Conservation (phyloP, 306 rosid species). For the Begonia fuchsioides region DNA sequence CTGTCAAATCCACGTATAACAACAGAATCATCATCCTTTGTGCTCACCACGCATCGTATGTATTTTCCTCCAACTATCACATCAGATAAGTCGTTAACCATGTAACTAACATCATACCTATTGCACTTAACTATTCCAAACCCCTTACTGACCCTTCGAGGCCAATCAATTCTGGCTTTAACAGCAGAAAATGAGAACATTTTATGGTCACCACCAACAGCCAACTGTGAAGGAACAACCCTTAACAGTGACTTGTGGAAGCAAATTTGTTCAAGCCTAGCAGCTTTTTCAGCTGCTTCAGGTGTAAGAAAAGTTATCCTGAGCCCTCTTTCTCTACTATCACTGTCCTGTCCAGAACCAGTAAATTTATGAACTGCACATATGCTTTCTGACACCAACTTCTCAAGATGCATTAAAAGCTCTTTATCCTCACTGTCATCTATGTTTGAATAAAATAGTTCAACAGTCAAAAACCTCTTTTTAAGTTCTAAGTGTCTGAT, state of each 20-base stretch:
- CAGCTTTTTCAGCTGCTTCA: constrained; percentile 51
- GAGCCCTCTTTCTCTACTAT: constrained; percentile 44
- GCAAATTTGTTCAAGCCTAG: constrained; percentile 31
- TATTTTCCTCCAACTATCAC: constrained; percentile 45
- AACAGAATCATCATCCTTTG: constrained; percentile 22
- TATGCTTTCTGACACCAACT: constrained; percentile 36
- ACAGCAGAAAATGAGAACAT: constrained; percentile 56
- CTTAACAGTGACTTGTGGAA: constrained; percentile 41
- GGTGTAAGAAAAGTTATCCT: constrained; percentile 73
- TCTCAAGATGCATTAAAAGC: constrained; percentile 58
- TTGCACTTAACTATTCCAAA: constrained; percentile 50
- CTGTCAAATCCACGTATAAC: constrained; percentile 37
- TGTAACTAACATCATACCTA: constrained; percentile 21
- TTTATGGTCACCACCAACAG: constrained; percentile 43
- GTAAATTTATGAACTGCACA: constrained; percentile 53
- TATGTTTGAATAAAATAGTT: constrained; percentile 37
- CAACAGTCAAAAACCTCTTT: constrained; percentile 60
- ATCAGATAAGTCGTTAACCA: constrained; percentile 46
- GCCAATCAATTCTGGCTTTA: constrained; percentile 72
- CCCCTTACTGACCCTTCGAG: constrained; percentile 63
- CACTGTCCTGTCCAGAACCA: constrained; percentile 26
- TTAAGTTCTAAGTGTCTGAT: constrained; percentile 85
- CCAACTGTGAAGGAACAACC: constrained; percentile 45
- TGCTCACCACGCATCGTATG: constrained; percentile 42
- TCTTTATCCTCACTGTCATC: constrained; percentile 53